Conservation (phyloP, 2,329 filamentous ascomycete genomes). For the Botrytis porri region DNA sequence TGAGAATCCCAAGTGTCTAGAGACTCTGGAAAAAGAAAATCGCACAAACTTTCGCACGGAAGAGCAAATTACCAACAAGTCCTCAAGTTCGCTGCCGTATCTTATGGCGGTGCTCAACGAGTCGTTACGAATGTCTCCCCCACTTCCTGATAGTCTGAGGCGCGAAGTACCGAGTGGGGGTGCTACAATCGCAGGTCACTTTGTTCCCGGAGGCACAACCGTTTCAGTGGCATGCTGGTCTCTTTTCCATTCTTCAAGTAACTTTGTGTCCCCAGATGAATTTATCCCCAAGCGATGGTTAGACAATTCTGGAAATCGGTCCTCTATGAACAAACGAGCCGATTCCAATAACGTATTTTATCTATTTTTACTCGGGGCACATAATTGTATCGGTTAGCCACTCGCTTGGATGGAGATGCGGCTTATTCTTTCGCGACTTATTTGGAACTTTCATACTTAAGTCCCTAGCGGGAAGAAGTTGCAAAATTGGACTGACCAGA, state of each 20-base stretch:
- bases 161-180: not conserved
- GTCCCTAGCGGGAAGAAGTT: not conserved
- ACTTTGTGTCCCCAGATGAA: not conserved
- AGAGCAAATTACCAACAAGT: not conserved
- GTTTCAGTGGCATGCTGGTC: not conserved
- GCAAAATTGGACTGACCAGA: not conserved
- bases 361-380: not conserved
- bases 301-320: not conserved
- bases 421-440: not conserved
- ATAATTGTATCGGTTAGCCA: not conserved
- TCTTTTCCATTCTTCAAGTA: not conserved
- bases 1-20: not conserved
- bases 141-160: not conserved
- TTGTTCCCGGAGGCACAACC: not conserved
- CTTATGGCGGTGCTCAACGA: not conserved
- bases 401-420: not conserved
- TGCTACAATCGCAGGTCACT: not conserved
- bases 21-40: not conserved
- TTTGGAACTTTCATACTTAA: not conserved
- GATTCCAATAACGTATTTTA: not conserved
- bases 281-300: not conserved
- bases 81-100: not conserved
- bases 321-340: not conserved
- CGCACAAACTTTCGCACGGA: not conserved
- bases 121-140: not conserved